Conservation (phyloP, 306 rosid species). For the Sicyos edulis region DNA sequence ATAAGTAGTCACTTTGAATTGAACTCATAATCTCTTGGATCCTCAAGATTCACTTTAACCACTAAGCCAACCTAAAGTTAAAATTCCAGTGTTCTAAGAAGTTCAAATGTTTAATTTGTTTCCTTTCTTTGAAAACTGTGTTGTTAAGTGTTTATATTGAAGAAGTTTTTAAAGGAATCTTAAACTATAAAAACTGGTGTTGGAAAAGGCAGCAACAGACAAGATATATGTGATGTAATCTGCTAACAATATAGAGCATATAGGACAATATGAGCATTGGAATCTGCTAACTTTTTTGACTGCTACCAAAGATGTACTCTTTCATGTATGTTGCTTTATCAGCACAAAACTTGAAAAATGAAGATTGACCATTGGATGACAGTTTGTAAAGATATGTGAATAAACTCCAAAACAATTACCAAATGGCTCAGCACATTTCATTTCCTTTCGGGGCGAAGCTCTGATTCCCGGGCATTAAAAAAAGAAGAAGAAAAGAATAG, state of each 20-base stretch:
- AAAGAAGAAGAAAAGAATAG: too few relatives aligned
- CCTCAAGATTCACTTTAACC: too few relatives aligned
- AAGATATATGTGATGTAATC: background rate
- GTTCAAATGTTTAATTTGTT: background rate
- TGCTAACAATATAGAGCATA: constrained; percentile 6
- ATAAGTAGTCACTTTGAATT: too few relatives aligned
- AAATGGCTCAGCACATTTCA: too few relatives aligned
- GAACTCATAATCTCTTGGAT: too few relatives aligned
- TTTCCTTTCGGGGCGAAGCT: background rate
- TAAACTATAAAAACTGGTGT: background rate
- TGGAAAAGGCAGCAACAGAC: background rate
- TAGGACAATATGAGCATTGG: constrained; percentile 8
- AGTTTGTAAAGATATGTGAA: background rate
- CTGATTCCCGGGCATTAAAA: too few relatives aligned
- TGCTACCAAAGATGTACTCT: background rate
- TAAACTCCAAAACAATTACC: background rate
- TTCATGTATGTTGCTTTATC: background rate
- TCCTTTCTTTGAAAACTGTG: constrained; percentile 3
- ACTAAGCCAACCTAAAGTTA: too few relatives aligned
- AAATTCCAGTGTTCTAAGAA: background rate
- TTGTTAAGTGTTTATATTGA: background rate
- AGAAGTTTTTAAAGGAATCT: background rate
- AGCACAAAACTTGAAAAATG: background rate
- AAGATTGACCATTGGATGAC: background rate
- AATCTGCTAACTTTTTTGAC: background rate